A percentile compares a stretch with the other conserved stretches of the same genome.
Conservation (phyloP, 2,329 filamentous ascomycete species). For the Colletotrichum sp. region DNA sequence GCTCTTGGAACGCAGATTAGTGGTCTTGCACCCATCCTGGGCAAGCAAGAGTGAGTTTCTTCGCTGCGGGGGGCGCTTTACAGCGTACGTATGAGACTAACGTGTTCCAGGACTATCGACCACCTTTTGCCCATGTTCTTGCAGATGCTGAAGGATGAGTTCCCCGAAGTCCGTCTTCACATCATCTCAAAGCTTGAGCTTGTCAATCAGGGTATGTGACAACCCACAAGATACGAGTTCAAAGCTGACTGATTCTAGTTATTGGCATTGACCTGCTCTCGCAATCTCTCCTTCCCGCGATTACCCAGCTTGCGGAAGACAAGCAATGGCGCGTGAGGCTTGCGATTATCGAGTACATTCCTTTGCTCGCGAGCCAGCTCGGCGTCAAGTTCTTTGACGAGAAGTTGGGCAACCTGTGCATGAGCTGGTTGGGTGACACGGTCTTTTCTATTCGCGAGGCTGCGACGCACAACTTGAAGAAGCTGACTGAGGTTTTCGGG, state of each 20-base stretch:
- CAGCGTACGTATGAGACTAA: background rate
- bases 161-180: conserved; percentile 95
- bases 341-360: conserved; percentile 99
- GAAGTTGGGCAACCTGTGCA: conserved; percentile 92
- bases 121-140: conserved; percentile 98
- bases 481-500: conserved; percentile 97
- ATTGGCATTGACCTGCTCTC: conserved; percentile 98
- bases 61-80: background rate
- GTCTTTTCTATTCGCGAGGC: conserved; percentile 99
- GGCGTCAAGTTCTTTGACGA: conserved; percentile 99
- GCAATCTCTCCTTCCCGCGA: conserved; percentile 94
- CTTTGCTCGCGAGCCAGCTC: conserved; percentile 90
- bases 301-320: conserved; percentile 96
- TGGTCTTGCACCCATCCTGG: conserved; percentile 92
- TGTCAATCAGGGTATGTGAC: conserved; percentile 82
- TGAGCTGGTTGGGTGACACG: conserved; percentile 98
- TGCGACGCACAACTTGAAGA: conserved; percentile 96
- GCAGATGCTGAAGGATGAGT: conserved; percentile 99
- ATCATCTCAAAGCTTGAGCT: conserved; percentile 99
- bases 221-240: background rate
- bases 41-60: conserved; percentile 93
- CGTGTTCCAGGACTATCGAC: conserved; percentile 76
- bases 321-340: conserved; percentile 99
- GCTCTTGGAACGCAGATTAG: conserved; percentile 97
- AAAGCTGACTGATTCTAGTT: conserved; percentile 57